Conservation (phyloP, 192 early-diverging fungal species). For the Funneliformis geosporum region DNA sequence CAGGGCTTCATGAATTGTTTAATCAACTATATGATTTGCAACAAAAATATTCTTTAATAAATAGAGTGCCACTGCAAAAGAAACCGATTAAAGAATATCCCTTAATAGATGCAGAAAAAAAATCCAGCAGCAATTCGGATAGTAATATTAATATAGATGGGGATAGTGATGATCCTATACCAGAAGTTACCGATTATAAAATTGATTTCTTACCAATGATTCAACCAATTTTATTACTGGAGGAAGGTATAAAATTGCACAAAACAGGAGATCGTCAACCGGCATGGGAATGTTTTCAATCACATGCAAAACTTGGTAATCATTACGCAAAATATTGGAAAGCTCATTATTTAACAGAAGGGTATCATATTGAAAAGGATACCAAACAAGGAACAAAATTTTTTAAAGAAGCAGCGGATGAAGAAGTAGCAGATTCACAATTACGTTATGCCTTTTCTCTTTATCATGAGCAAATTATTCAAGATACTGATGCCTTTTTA, state of each 20-base stretch:
- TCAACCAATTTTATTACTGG: slow-evolving; percentile 7
- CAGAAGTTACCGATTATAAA: slow-evolving; percentile 7
- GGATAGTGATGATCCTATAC: slow-evolving; percentile 1
- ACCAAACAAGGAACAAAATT: slow-evolving; percentile 14
- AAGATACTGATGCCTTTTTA: slow-evolving; percentile 23
- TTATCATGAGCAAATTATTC: not conserved
- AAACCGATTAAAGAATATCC: not conserved
- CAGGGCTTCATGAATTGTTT: not conserved
- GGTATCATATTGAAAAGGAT: slow-evolving; percentile 18
- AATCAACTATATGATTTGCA: slow-evolving; percentile 3
- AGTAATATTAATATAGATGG: not conserved
- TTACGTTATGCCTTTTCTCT: slow-evolving; percentile 23
- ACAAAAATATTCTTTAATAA: not conserved
- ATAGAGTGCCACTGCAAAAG: not conserved
- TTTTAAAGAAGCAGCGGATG: slow-evolving; percentile 31
- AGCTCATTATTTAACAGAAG: slow-evolving; percentile 32
- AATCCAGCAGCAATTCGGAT: not conserved
- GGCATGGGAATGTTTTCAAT: slow-evolving; percentile 28
- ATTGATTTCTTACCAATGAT: not conserved
- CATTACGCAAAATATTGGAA: slow-evolving; percentile 29
- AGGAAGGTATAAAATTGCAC: slow-evolving; percentile 29
- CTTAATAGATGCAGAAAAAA: not conserved
- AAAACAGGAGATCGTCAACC: not conserved
- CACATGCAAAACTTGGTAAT: slow-evolving; percentile 15
- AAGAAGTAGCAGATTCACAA: slow-evolving; percentile 29